Conservation (phyloP, 371 early-diverging fungal genomes). For the Mortierella sp. region DNA sequence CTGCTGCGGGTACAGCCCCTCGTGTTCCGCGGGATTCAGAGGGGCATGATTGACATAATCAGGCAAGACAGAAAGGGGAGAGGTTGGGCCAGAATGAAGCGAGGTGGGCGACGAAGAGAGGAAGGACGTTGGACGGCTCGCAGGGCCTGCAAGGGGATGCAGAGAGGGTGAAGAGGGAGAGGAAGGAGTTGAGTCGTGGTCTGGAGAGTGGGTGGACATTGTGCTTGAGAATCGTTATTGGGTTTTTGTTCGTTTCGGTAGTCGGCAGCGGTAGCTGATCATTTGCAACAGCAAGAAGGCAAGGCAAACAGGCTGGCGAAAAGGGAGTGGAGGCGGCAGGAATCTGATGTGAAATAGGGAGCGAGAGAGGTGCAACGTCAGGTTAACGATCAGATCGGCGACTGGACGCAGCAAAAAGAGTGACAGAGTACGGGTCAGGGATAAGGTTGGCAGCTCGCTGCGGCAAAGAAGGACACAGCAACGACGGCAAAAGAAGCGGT, state of each 20-base stretch:
- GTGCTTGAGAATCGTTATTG: not conserved
- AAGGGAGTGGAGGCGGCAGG: not conserved
- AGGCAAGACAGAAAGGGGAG: constrained; percentile 6
- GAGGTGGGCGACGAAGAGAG: constrained; percentile 25
- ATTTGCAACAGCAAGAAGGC: constrained; percentile 21
- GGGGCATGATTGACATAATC: constrained; percentile 1
- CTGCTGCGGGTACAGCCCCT: constrained; percentile 4
- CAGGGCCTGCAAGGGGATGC: constrained; percentile 13
- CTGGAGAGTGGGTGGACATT: constrained; percentile 14
- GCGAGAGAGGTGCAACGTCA: no score
- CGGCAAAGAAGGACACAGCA: not conserved
- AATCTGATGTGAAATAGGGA: no score
- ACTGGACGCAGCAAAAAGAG: not conserved
- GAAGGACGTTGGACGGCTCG: constrained; percentile 24
- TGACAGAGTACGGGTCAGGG: no score
- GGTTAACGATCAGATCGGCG: no score
- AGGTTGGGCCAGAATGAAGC: constrained; percentile 8
- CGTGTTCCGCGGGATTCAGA: not conserved
- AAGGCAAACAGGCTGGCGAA: not conserved
- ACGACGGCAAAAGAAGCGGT: not conserved
- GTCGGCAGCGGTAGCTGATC: constrained; percentile 18
- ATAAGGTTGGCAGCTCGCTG: constrained; percentile 1
- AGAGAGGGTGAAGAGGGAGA: constrained; percentile 8
- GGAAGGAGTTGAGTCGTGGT: not conserved
- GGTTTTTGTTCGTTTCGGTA: constrained; percentile 12